Evolutionary conservation across 768 basidiomycete species (phyloP), one percentile per base, ranked within the genome.

Genomic region (Piloderma croceum): DNA sequence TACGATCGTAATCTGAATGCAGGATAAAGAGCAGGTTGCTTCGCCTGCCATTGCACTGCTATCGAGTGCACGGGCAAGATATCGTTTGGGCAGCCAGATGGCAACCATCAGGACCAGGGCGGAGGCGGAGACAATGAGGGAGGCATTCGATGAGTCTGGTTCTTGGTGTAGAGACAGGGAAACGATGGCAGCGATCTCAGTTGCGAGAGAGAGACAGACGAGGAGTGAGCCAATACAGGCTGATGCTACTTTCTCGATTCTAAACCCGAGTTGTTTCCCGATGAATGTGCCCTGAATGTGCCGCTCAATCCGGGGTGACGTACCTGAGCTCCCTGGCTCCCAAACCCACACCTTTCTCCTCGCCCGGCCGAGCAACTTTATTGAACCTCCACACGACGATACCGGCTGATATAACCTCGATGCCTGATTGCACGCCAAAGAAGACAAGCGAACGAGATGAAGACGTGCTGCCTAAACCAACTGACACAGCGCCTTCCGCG

Each of bases 381-480:
- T 61, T 31, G 41, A 73, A 74, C 22, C 71, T 55, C 71, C 72
- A 74, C 9, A 69, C 45, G 19, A 73, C 72, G 11, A 73, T 56
- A 34, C 54, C 21, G 3, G 70, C 61, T 15, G 71, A 73, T 36
- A 66, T 52, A 24, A 73, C 70, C 43, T 73, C 72, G 27, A 72
- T 67, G 3, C 50, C 68, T 0, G 71, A 73, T 31, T 73, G 73
- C 12, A 74, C 61, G 1, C 73, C 71, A 34, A 68, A 74, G 54
- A 73, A 73, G 20, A 73, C 54, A 29, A 73, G 63, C 6, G 73
- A 62, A 4, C 55, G 60, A 1, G 71, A 73, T 3, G 61, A 59
- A 9, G 69, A 65, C 23, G 71, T 70, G 38, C 62, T 57, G 1
- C 73, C 71, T 36, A 73, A 68, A 15, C 64, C 53, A 24, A 73